A percentile compares a stretch with the other conserved stretches of the same genome.
Conservation (phyloP, 306 rosid species). For the Echinosophora koreensis region DNA sequence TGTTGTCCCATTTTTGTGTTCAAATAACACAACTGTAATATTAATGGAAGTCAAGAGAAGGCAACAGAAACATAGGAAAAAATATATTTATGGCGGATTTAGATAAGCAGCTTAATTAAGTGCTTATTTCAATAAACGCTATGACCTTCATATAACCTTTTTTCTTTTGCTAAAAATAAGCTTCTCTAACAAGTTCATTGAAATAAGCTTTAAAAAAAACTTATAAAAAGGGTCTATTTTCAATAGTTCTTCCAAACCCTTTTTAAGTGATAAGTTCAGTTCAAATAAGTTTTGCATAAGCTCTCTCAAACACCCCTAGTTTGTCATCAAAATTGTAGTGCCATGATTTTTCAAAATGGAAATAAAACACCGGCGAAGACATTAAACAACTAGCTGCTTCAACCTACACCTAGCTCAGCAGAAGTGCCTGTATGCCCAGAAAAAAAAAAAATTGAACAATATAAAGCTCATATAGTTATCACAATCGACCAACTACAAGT, state of each 20-base stretch:
- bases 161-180: too few species aligned
- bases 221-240: too few species aligned
- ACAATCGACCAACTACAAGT: slow-evolving; percentile 11
- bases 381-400: not conserved
- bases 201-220: too few species aligned
- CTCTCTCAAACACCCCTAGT: too few species aligned
- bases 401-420: not conserved
- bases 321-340: not conserved
- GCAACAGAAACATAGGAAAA: slow-evolving; percentile 3
- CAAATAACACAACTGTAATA: not conserved
- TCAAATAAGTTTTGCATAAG: too few species aligned
- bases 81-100: not conserved
- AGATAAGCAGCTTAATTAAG: too few species aligned
- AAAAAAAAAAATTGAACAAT: not conserved
- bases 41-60: not conserved
- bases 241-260: too few species aligned
- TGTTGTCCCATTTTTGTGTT: too few species aligned
- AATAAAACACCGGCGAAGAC: not conserved
- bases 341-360: slow-evolving; percentile 7
- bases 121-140: too few species aligned
- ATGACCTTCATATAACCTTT: too few species aligned
- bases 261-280: too few species aligned
- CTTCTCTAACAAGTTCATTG: too few species aligned
- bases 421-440: not conserved
- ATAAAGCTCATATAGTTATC: not conserved